Evolutionary conservation across 2,329 filamentous ascomycete genomes (phyloP), one percentile per base, ranked within the genome.

Genomic region (Coleophoma crateriformis): DNA sequence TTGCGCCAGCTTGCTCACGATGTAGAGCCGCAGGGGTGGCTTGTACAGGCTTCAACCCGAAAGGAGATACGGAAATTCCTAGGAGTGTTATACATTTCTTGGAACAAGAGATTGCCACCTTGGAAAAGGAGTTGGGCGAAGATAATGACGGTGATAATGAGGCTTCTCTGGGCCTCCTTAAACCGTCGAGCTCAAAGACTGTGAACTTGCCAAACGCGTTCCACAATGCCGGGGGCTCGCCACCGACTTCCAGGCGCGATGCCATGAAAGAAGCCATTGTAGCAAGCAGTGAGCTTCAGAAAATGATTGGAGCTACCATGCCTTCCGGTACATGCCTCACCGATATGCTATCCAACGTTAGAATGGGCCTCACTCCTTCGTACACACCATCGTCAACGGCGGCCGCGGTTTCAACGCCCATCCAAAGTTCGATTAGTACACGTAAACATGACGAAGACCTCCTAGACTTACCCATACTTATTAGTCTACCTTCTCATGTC

Each of bases 301-400:
- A 58, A 33, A 55, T 64, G 46, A 60, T 65, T 33, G 58, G 57
- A 32, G 61, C 62, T 7, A 63, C 61, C 8, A 48, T 64, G 46
- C 61, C 64, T 2, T 56, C 59, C 11, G 61, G 59, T 14, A 53
- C 57, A 2, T 61, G 61, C 5, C 56, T 64, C 10, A 64, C 62
- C 17, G 64, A 63, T 41, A 52, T 65, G 10, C 54, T 66, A 15
- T 62, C 61, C 10, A 50, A 57, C 17, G 61, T 66, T 2, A 58
- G 63, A 11, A 65, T 66, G 64, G 64, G 64, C 38, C 52, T 66
- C 45, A 65, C 63, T 3, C 64, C 64, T 7, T 66, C 63, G 1
- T 60, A 40, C 14, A 40, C n/a, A 11, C 38, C 38, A 12, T 40
- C 38, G 6, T 40, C 38, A 40, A 62, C 46, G 64, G 66, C 41